A percentile compares a stretch with the other conserved stretches of the same genome.
Evolutionary conservation across 2,329 filamentous ascomycete genomes (phyloP).

Genomic region (Colletotrichum nymphaeae): DNA sequence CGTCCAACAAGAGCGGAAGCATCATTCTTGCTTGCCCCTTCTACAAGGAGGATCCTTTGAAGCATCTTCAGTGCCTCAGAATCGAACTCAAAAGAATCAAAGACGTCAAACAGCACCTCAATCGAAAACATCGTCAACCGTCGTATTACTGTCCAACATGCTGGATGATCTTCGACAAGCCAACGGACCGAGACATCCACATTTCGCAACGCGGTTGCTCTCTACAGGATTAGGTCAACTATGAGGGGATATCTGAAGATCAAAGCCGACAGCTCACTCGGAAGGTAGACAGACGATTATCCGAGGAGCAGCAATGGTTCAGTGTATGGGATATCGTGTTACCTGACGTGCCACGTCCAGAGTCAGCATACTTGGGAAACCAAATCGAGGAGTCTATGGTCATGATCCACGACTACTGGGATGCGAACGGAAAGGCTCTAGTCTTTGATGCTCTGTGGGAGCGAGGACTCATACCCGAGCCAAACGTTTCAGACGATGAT

Average conservation of each 20-base stretch:
- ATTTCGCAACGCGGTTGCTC: not conserved
- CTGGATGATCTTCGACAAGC: not conserved
- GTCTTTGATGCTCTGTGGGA: not conserved
- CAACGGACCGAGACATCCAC: not conserved
- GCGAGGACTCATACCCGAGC: not conserved
- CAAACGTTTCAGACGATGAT: not conserved
- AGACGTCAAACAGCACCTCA: slow-evolving; percentile 46
- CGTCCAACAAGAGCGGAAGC: not conserved
- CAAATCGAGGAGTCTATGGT: not conserved
- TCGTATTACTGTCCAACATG: slow-evolving; percentile 5
- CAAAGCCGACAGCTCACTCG: not conserved
- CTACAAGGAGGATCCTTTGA: slow-evolving; percentile 41
- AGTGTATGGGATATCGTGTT: not conserved
- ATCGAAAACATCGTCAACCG: slow-evolving; percentile 28
- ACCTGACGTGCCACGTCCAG: not conserved
- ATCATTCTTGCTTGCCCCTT: slow-evolving; percentile 42
- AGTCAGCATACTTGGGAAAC: not conserved
- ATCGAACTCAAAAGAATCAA: slow-evolving; percentile 39
- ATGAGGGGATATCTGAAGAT: not conserved
- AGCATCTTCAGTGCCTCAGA: slow-evolving; percentile 42
- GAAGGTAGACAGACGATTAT: not conserved
- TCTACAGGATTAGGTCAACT: not conserved
- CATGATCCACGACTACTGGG: not conserved
- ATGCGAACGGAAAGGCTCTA: not conserved
- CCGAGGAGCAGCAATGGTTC: not conserved